These are phyloP conservation scores for Malus sieversii DNA, from an alignment of 306 rosid species.

Conservation along the genomic window DNA sequence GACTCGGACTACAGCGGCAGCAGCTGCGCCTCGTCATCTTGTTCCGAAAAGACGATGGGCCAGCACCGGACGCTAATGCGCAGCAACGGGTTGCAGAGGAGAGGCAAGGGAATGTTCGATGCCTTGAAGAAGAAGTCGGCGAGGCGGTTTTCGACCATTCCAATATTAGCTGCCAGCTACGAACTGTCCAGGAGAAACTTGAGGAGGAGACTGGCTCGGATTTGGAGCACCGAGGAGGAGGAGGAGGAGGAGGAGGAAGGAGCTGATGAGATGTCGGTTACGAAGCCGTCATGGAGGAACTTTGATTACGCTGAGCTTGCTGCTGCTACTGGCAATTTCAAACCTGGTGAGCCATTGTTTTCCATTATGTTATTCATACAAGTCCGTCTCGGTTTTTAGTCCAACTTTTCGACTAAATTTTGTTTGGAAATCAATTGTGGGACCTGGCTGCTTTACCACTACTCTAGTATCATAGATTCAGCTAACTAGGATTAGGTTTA, in stretches of 20 bases:
- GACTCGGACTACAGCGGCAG: conserved; percentile 46
- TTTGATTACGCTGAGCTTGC: conserved; percentile 59
- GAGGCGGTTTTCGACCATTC: conserved; percentile 44
- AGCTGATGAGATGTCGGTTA: conserved; percentile 25
- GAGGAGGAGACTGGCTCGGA: conserved; percentile 50
- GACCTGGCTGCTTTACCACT: not conserved
- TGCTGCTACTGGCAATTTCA: conserved; percentile 62
- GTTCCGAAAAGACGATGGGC: conserved; percentile 19
- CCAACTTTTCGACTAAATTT: conserved; percentile 24
- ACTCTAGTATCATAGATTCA: not conserved
- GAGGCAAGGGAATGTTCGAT: conserved; percentile 42
- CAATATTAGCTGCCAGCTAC: conserved; percentile 35
- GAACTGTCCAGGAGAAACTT: conserved; percentile 43
- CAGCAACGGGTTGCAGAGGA: conserved; percentile 42
- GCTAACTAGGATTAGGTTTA: not conserved
- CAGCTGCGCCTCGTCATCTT: not conserved
- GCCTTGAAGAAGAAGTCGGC: conserved; percentile 48
- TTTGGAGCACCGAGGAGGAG: conserved; percentile 50
- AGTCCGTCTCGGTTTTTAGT: not conserved
- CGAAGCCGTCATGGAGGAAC: conserved; percentile 79
- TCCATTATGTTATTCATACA: not conserved
- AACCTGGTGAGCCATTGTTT: conserved; percentile 34
- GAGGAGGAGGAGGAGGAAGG: conserved; percentile 2
- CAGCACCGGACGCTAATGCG: not conserved
- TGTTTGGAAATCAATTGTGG: conserved; percentile 11